Evolutionary conservation across 225 moss, liverwort and hornwort genomes (phyloP), one percentile per base, ranked within the genome.

Genomic region (Pleurozium schreberi): DNA sequence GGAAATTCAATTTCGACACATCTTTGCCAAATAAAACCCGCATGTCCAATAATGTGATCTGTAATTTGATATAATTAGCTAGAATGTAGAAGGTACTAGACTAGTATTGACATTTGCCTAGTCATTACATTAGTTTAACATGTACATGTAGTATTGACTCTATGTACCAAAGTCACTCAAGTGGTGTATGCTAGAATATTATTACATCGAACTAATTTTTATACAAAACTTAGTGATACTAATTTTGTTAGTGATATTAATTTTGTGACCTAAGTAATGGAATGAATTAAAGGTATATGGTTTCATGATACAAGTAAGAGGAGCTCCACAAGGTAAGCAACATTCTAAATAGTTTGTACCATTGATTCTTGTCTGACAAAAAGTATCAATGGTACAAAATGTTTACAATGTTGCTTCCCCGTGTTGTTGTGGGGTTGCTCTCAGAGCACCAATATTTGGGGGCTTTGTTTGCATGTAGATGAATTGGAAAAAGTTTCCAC

Each of bases 31-130:
- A 40, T 40, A 4, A 69, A 40, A 68, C 23, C 23, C 13, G 12
- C 15, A 31, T 18, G 28, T 1, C 0, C 0, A 0, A 3, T 47
- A 47, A 5, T 74, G 6, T 11, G 47, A 11, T 47, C 10, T 45
- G 8, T 73, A 11, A 45, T 73, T 18, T 74, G 18, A 18, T 47
- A 47, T 27, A n/a, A n/a, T n/a, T n/a, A 18, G 18, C 3, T 30
- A 0, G 30, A 30, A 20, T 49, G 8, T 49, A 0, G 26, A 75
- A 49, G 20, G 33, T 75, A 75, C 12, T 12, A 0, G 3, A 5
- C 75, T 0, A 33, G 2, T 50, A 75, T 75, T 50, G 34, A 8
- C 18, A 49, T 75, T 47, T 75, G 31, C 7, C 4, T 11, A 30
- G 31, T 31, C 18, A 47, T 30, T 74, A 5, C 20, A 75, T 33